These are phyloP conservation scores for Blastomyces parvus DNA, from an alignment of 2,329 filamentous ascomycete species.

Conservation along the genomic window DNA sequence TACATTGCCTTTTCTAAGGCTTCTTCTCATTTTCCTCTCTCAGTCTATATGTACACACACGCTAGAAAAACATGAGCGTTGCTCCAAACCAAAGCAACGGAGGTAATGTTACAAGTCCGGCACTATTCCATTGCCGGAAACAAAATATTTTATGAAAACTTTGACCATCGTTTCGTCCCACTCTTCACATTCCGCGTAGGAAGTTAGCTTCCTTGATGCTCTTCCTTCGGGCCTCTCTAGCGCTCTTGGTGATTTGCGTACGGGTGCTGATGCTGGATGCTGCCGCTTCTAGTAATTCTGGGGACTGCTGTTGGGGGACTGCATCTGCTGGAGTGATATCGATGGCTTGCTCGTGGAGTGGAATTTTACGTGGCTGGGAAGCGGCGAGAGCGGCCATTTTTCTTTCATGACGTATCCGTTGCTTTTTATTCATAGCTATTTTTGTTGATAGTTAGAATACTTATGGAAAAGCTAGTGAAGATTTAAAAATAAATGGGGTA, in stretches of 20 bases:
- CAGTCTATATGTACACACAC: background rate
- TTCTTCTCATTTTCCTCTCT: background rate
- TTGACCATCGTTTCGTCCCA: background rate
- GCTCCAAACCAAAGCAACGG: background rate
- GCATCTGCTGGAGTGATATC: slow-evolving; percentile 35
- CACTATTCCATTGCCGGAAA: background rate
- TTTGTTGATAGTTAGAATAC: slow-evolving; percentile 14
- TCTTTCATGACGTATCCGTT: slow-evolving; percentile 39
- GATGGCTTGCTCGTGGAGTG: slow-evolving; percentile 37
- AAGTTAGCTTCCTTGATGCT: slow-evolving; percentile 41
- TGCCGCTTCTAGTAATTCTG: slow-evolving; percentile 26
- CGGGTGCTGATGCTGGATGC: slow-evolving; percentile 30
- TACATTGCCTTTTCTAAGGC: background rate
- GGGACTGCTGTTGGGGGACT: slow-evolving; percentile 14
- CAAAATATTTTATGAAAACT: background rate
- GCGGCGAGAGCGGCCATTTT: slow-evolving; percentile 36
- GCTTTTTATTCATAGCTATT: slow-evolving; percentile 40
- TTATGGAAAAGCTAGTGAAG: background rate
- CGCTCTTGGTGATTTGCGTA: slow-evolving; percentile 36
- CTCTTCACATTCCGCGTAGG: slow-evolving; percentile 37
- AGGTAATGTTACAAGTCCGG: background rate
- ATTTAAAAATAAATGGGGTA: background rate
- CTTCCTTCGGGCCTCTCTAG: slow-evolving; percentile 37
- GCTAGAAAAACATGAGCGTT: background rate
- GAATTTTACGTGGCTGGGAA: slow-evolving; percentile 33